Evolutionary conservation across 2,329 filamentous ascomycete species (phyloP).

Genomic region (Ascochyta clinopodiicola): DNA sequence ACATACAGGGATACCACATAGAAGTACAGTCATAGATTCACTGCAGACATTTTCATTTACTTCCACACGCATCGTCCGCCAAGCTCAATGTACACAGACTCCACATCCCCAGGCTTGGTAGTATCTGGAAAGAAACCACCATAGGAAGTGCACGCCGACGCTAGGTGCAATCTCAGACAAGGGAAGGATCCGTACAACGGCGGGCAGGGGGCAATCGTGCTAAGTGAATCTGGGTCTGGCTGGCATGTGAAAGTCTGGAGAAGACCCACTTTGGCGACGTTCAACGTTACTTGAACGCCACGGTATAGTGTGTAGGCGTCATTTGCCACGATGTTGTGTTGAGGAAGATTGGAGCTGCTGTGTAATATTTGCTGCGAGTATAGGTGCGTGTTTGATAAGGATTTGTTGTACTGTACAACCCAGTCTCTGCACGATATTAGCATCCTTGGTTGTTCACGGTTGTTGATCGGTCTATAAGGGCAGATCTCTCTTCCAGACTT

Average conservation of each 20-base stretch:
- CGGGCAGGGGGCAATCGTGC: slow-evolving; percentile 27
- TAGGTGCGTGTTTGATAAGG: background rate
- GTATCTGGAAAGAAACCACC: background rate
- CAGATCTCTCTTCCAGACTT: background rate
- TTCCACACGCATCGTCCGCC: background rate
- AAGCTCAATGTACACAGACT: slow-evolving; percentile 7
- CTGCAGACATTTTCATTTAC: background rate
- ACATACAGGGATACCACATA: background rate
- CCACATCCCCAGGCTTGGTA: slow-evolving; percentile 4
- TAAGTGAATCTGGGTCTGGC: slow-evolving; percentile 15
- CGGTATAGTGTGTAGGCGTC: too few relatives aligned
- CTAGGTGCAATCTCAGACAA: slow-evolving; percentile 12
- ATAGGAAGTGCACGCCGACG: slow-evolving; percentile 7
- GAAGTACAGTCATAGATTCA: background rate
- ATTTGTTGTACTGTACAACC: background rate
- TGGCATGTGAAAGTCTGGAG: slow-evolving; percentile 36
- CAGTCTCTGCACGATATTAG: too few relatives aligned
- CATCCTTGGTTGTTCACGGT: too few relatives aligned
- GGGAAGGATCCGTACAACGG: slow-evolving; percentile 18
- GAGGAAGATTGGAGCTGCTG: too few relatives aligned
- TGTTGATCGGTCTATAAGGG: background rate
- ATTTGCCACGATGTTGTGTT: too few relatives aligned
- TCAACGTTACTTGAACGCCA: too few relatives aligned
- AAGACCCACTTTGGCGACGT: slow-evolving; percentile 20
- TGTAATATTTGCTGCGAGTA: too few relatives aligned